Evolutionary conservation across 345 rosid species (phyloP), one percentile per base, ranked within the genome.

Genomic region (Citrus trifoliata): DNA sequence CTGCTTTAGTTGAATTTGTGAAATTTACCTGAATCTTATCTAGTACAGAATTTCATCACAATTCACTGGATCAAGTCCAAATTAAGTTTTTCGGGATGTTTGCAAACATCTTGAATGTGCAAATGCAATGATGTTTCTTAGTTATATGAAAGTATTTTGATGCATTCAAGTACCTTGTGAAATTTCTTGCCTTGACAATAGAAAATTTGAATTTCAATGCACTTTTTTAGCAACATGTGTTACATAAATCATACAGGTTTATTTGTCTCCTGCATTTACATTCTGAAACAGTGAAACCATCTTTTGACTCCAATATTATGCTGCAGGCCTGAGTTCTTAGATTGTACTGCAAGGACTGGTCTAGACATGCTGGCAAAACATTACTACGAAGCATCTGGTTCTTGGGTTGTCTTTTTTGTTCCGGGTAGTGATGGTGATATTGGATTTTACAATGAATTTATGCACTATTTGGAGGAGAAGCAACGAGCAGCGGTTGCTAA

Each of bases 311-410:
- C 28, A 66, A 68, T 78, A 27, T 77, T 24, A 61, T 79, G 70
- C 78, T 88, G 71, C 91, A 93, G 99, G 90, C 99, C 99, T 42
- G 95, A 91, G 82, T 89, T 90, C 81, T 83, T 95, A 77, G 97
- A 95, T 85, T 95, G 98, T 88, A 95, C 99, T 4, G 99, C 99
- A 58, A 90, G 98, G 83, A 95, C 99, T 69, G 91, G 96, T 76
- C 85, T 95, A 59, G 99, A 92, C 84, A 93, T 93, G 98, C 92
- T 95, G 74, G 91, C 96, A 22, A 95, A 93, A 85, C 98, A 95
- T 84, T 95, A 93, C 74, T 92, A 93, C 80, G 98, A 93, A 86
- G 97, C 99, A 69, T 84, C 98, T n/a, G 79, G 89, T 79, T 90
- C 93, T 72, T 95, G 96, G 97, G 97, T 93, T 55, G 90, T 95